phyloP scores from a whole-genome alignment of 2,329 filamentous ascomycete genomes.

The Gremmenia infestans region DNA sequence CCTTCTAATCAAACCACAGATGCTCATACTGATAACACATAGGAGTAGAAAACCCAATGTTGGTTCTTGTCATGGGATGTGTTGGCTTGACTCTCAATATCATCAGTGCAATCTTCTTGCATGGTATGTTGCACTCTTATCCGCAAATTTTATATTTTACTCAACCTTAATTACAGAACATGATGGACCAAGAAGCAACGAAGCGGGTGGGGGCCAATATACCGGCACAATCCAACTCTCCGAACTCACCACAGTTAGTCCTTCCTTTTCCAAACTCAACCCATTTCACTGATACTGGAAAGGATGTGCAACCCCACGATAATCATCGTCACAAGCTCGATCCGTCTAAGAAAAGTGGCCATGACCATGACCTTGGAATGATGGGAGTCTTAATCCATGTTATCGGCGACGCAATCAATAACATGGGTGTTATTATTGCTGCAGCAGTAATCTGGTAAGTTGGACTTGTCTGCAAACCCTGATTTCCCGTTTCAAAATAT shows the following conservation, averaged over 20 bases:
- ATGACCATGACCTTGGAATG: slow-evolving; percentile 61
- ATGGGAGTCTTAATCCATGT: slow-evolving; percentile 67
- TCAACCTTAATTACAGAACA: slow-evolving; percentile 51
- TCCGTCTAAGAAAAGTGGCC: slow-evolving; percentile 26
- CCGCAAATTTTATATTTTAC: slow-evolving; percentile 54
- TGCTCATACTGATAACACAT: neutral
- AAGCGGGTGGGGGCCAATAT: neutral
- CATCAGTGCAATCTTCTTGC: slow-evolving; percentile 59
- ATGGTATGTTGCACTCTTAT: slow-evolving; percentile 41
- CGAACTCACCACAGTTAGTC: neutral
- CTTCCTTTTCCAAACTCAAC: neutral
- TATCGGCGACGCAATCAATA: slow-evolving; percentile 69
- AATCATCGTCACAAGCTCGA: slow-evolving; percentile 44
- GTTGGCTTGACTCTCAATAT: slow-evolving; percentile 64
- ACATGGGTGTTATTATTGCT: slow-evolving; percentile 67
- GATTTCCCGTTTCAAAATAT: too few species aligned
- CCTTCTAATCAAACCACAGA: neutral
- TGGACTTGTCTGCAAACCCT: too few species aligned
- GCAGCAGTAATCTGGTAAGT: slow-evolving; percentile 60
- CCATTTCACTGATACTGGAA: neutral
- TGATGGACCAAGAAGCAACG: slow-evolving; percentile 12
- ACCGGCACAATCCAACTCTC: neutral
- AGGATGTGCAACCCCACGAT: slow-evolving; percentile 33
- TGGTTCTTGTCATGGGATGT: slow-evolving; percentile 66
- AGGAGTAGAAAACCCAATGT: slow-evolving; percentile 60